These are phyloP conservation scores for Musa balbisiana DNA, from an alignment of 202 grass and related monocot genomes.

Conservation along the genomic window DNA sequence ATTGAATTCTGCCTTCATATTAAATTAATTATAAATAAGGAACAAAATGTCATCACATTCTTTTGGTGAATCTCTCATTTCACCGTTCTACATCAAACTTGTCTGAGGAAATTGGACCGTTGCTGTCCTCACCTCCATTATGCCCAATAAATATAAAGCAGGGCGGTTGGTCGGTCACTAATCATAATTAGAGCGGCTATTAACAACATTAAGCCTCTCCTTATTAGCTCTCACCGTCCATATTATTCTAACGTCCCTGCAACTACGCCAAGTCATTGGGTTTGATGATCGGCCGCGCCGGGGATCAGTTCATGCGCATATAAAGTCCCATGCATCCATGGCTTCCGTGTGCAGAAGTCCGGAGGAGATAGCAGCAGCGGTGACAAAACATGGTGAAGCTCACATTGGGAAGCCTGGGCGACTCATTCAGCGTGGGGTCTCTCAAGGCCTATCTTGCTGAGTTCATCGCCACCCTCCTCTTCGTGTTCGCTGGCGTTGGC, in stretches of 20 bases:
- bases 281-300: not conserved
- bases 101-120: not conserved
- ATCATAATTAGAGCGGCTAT: conserved; percentile 31
- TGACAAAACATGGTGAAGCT: conserved; percentile 62
- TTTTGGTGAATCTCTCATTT: not conserved
- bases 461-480: conserved; percentile 83
- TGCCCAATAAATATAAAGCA: conserved; percentile 27
- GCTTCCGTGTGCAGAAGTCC: not conserved
- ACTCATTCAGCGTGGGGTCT: conserved; percentile 54
- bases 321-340: conserved; percentile 25
- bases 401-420: conserved; percentile 57
- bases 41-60: not conserved
- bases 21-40: too few relatives aligned
- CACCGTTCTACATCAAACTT: not conserved
- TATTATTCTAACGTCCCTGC: conserved; percentile 38
- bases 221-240: conserved; percentile 52
- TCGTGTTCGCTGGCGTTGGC: conserved; percentile 77
- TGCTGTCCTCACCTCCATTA: conserved; percentile 31
- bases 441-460: conserved; percentile 64
- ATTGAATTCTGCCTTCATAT: too few relatives aligned
- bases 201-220: conserved; percentile 11
- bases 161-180: conserved; percentile 69
- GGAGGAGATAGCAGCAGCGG: not conserved
- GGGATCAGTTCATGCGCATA: conserved; percentile 23
- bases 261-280: conserved; percentile 5